A percentile compares a stretch with the other conserved stretches of the same genome.
Conservation (phyloP, 225 moss, liverwort and hornwort species). For the Straminergon stramineum region DNA sequence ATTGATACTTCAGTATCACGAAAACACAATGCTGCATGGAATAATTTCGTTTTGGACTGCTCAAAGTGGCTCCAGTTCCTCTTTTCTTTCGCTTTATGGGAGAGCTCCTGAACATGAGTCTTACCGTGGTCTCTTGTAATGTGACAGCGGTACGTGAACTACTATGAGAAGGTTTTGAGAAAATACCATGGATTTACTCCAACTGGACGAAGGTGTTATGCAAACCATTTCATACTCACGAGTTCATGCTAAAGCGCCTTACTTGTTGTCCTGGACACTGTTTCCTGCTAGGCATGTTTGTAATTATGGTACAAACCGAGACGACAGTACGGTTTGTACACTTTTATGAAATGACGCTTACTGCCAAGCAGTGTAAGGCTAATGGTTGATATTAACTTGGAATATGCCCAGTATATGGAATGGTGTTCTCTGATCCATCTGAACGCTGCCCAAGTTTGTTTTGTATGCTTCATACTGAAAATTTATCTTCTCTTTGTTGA, state of each 20-base stretch:
- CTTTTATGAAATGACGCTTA: neutral
- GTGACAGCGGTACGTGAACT: slow-evolving; percentile 83
- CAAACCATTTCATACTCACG: neutral
- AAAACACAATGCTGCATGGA: neutral
- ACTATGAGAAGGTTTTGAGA: slow-evolving; percentile 81
- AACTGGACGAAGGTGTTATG: slow-evolving; percentile 20
- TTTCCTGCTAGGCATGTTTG: neutral
- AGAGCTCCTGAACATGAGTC: neutral
- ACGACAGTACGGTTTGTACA: neutral
- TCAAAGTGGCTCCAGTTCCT: neutral
- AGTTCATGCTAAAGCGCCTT: neutral
- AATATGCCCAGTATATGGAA: neutral
- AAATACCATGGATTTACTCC: slow-evolving; percentile 46
- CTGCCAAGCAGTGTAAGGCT: neutral
- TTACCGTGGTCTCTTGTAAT: neutral
- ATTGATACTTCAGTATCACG: neutral
- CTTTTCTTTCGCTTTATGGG: neutral
- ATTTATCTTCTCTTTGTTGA: neutral
- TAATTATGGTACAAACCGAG: neutral
- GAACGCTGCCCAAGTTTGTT: neutral
- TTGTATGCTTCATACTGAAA: neutral
- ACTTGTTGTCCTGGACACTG: neutral
- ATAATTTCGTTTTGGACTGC: neutral
- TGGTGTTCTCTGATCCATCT: neutral
- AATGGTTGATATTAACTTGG: neutral